Base-by-base conservation (phyloP, 2,329 filamentous ascomycete genomes). In the Aspergillus sergii region DNA sequence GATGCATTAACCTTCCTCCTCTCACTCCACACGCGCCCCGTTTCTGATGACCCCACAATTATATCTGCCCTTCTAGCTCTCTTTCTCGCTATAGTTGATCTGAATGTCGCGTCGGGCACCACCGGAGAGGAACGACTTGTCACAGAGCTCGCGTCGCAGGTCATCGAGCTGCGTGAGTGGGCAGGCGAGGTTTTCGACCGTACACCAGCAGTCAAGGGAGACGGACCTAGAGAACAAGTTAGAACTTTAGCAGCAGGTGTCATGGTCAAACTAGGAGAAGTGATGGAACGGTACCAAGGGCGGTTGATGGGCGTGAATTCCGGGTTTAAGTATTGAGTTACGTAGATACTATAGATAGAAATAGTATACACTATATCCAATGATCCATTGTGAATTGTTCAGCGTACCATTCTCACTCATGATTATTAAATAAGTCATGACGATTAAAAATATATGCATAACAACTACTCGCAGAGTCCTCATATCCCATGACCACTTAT, bases 161-260 rank as follows among this genome's bases (percentile, higher is more conserved):
- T 98, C 26, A 84, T 96, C 58, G 94, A 98, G 83, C 91, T 92
- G 64, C 87, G 92, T 71, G 91, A 93, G 72, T 99, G 95, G 95
- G 91, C 92, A 1, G 85, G 88, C 50, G 83, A 83, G 60, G 85
- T 97, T 1, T 96, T 97, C 77, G 87, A 90, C 64, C 82, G 82
- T 56, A 76, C 74, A 64, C 72, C 78, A 63, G 75, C 66, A 76
- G 83, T 23, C 79, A 82, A 43, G 82, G 84, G 89, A 87, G 45
- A 86, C 43, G 76, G 77, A 65, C 73, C 72, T 3, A 66, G 76
- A 32, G 78, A 79, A 41, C 77, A 78, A 55, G 73, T 78, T 57
- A 72, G 77, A 58, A 79, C 79, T 80, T 30, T 97, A 74, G 92
- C 95, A 75, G 91, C 91, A 63, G 88, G 90, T 65, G 87, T 94